Percentiles rank a stretch among this genome's conserved stretches.
Conservation (phyloP, 2,329 filamentous ascomycete species). For the Sporothrix brasiliensis region DNA sequence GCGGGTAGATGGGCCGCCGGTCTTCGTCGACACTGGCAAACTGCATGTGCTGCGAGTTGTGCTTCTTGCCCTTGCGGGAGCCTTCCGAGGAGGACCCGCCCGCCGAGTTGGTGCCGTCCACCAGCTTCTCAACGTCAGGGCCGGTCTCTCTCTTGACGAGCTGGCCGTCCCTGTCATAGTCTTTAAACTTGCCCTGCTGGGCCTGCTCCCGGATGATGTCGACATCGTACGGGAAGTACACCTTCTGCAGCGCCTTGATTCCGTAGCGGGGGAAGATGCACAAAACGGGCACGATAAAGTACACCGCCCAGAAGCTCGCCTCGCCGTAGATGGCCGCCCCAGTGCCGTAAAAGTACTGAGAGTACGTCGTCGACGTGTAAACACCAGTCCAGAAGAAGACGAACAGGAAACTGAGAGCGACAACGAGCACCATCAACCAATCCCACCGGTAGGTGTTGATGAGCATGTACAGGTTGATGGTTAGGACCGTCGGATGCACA, state of each 20-base stretch:
- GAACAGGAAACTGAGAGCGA: constrained; percentile 78
- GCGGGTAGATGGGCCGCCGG: constrained; percentile 87
- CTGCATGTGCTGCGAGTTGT: constrained; percentile 49
- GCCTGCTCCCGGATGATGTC: constrained; percentile 96
- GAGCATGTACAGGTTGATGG: constrained; percentile 92
- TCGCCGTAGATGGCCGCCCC: constrained; percentile 78
- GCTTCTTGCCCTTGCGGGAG: constrained; percentile 57
- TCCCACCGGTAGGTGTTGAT: constrained; percentile 98
- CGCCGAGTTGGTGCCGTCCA: constrained; percentile 45
- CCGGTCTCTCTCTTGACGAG: constrained; percentile 40
- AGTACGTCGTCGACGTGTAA: constrained; percentile 62
- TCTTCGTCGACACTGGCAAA: constrained; percentile 79
- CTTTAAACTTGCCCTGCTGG: constrained; percentile 76
- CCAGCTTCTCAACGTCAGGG: constrained; percentile 45
- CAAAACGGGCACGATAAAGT: constrained; percentile 76
- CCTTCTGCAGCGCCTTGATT: constrained; percentile 86
- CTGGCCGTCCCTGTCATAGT: constrained; percentile 54
- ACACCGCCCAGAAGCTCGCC: constrained; percentile 83
- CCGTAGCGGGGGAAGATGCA: constrained; percentile 86
- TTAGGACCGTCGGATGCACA: constrained; percentile 78
- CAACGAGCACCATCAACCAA: constrained; percentile 87
- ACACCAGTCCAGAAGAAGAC: constrained; percentile 96
- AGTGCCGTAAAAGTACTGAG: constrained; percentile 69
- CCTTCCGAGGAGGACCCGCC: constrained; percentile 57
- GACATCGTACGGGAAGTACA: constrained; percentile 88